These are phyloP conservation scores for Populus hybrid DNA, from an alignment of 441 rosid genomes.

Conservation along the genomic window DNA sequence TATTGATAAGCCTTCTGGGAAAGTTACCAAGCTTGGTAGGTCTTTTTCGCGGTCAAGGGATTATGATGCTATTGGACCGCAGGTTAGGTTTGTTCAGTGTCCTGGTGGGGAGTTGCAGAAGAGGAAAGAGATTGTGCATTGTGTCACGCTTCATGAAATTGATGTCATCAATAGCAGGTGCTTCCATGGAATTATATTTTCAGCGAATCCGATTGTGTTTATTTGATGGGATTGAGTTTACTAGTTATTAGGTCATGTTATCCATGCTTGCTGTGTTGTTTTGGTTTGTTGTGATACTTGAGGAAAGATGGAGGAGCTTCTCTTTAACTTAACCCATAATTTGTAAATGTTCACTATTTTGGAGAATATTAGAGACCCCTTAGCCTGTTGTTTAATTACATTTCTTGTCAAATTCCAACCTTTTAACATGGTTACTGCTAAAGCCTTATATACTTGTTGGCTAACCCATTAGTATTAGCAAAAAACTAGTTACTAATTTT, in stretches of 20 bases:
- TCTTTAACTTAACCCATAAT: not conserved
- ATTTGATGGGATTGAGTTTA: not conserved
- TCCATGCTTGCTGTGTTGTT: not conserved
- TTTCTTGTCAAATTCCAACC: not conserved
- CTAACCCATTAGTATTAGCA: too few species aligned
- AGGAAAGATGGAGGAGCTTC: not conserved
- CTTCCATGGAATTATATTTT: not conserved
- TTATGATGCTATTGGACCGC: constrained; percentile 94
- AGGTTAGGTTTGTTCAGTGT: constrained; percentile 91
- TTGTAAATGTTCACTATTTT: not conserved
- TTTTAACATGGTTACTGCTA: not conserved
- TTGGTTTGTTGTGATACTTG: not conserved
- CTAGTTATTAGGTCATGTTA: not conserved
- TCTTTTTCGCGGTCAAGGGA: constrained; percentile 88
- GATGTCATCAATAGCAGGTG: constrained; percentile 99
- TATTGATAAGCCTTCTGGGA: constrained; percentile 84
- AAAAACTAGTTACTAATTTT: not conserved
- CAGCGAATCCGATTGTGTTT: not conserved
- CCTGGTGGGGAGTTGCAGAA: constrained; percentile 97
- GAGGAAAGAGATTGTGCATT: constrained; percentile 94
- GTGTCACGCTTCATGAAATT: constrained; percentile 93
- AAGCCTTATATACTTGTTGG: not conserved
- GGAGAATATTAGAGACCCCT: not conserved
- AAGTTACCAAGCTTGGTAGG: constrained; percentile 85
- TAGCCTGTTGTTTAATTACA: not conserved